Evolutionary conservation across 371 early-diverging fungal species (phyloP), one percentile per base, ranked within the genome.

Genomic region (Haplosporangium sp.): DNA sequence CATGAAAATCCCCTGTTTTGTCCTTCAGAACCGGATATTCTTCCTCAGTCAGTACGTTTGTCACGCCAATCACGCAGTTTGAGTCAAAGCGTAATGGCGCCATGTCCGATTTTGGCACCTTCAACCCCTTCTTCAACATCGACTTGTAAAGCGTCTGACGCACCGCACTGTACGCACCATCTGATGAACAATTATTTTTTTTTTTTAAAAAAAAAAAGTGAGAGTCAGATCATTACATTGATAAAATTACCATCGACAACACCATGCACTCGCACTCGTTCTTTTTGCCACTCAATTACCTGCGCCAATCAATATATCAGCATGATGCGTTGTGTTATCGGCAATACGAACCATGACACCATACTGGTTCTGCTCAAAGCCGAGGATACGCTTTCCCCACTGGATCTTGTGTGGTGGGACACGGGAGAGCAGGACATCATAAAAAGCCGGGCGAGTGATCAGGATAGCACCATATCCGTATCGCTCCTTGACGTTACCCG

Each of bases 131-230:
- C 9, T 57, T 43, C 23, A 37, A 37, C 67, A 73, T 62, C 42
- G 40, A 45, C 36, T 73, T 23, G 55, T 62, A 73, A 37, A 73
- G 18, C 10, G 37, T 18, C 4, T 45, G 59, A 23, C 73, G 67
- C 14, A 73, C 59, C 1, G 72, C 53, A 55, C 64, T 59, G 23
- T 64, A 71, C 23, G 73, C 67, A 13, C 73, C 63, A 48, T 73
- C 66, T 10, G 69, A 58, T 23, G 63, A 62, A 21, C n/a, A n/a
- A n/a, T n/a, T n/a, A n/a, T n/a, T n/a, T n/a, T n/a, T n/a, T n/a
- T n/a, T n/a, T n/a, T n/a, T 48, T 48, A 7, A 7, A 8, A 48
- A 45, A 45, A 45, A 45, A 45, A 12, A 45, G 10, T 10, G 10
- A 45, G 45, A 10, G 45, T 45, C 45, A 45, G 45, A 16, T 45